phyloP scores from a whole-genome alignment of 352 stramenopile species.

The Globisporangium rhizosaccharum region DNA sequence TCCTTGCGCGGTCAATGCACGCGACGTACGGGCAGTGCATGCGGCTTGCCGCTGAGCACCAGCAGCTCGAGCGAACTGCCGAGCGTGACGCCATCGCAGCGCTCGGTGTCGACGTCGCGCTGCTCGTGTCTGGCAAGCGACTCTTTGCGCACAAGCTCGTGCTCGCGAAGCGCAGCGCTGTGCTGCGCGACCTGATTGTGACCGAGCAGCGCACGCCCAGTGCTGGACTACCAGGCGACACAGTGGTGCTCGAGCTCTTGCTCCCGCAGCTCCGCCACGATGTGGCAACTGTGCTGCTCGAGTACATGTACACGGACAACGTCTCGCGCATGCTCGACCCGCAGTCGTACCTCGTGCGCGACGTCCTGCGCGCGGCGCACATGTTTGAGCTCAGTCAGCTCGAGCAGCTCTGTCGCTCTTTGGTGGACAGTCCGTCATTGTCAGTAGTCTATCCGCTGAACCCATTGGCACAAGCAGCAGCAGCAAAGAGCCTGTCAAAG shows the following conservation, averaged over 20 bases:
- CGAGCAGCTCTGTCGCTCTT: conserved; percentile 25
- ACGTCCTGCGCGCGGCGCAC: conserved; percentile 48
- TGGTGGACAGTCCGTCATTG: background rate
- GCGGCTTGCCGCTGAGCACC: background rate
- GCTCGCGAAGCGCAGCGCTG: conserved; percentile 44
- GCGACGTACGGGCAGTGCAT: conserved; percentile 22
- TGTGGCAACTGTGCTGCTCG: conserved; percentile 44
- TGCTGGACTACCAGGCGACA: background rate
- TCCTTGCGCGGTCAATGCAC: conserved; percentile 38
- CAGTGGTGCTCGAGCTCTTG: conserved; percentile 30
- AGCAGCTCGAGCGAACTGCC: conserved; percentile 3
- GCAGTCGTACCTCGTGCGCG: conserved; percentile 44
- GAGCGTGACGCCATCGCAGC: background rate
- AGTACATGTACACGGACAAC: conserved; percentile 74
- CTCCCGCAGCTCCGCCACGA: conserved; percentile 46
- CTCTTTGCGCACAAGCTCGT: conserved; percentile 52
- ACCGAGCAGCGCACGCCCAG: conserved; percentile 26
- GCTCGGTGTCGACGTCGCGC: conserved; percentile 27
- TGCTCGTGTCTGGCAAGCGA: conserved; percentile 39
- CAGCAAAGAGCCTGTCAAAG: background rate
- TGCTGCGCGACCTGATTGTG: conserved; percentile 50
- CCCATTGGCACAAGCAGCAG: background rate
- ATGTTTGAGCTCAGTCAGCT: conserved; percentile 39
- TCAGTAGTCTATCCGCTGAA: background rate
- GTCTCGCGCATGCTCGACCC: conserved; percentile 41